Percentiles rank a stretch among this genome's conserved stretches.
Conservation (phyloP, 352 stramenopile species). For the Globisporangium megalacanthum region DNA sequence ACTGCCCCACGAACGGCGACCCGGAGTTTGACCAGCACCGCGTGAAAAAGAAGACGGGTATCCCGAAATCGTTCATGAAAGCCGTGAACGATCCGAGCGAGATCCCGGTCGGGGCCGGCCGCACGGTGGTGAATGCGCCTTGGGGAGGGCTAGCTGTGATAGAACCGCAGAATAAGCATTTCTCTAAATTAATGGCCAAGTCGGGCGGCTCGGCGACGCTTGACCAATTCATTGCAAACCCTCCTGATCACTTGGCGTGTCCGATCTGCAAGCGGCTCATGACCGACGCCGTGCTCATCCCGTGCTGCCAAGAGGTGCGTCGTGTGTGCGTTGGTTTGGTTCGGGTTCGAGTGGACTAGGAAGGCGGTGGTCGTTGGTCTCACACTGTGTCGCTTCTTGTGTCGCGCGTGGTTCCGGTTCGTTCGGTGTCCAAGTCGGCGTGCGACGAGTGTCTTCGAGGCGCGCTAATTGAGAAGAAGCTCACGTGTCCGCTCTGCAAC, state of each 20-base stretch:
- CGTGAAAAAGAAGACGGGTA: constrained; percentile 86
- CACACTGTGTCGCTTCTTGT: constrained; percentile 13
- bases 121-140: constrained; percentile 84
- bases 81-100: constrained; percentile 80
- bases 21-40: constrained; percentile 84
- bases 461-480: constrained; percentile 72
- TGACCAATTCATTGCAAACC: constrained; percentile 88
- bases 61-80: constrained; percentile 88
- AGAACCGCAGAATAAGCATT: constrained; percentile 89
- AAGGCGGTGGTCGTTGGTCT: background rate
- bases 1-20: constrained; percentile 86
- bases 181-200: constrained; percentile 89
- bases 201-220: constrained; percentile 85
- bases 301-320: constrained; percentile 85
- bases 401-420: background rate
- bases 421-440: constrained; percentile 35
- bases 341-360: background rate
- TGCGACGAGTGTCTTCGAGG: constrained; percentile 81
- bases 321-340: constrained; percentile 1
- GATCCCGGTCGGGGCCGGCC: constrained; percentile 73
- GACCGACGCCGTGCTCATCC: constrained; percentile 84
- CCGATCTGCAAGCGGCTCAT: constrained; percentile 85
- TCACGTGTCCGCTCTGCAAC: constrained; percentile 76
- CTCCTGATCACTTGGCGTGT: constrained; percentile 86
- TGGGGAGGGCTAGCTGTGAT: constrained; percentile 86